Evolutionary conservation across 192 early-diverging fungal species (phyloP).

Genomic region (Rhizoclosmatium sp.): DNA sequence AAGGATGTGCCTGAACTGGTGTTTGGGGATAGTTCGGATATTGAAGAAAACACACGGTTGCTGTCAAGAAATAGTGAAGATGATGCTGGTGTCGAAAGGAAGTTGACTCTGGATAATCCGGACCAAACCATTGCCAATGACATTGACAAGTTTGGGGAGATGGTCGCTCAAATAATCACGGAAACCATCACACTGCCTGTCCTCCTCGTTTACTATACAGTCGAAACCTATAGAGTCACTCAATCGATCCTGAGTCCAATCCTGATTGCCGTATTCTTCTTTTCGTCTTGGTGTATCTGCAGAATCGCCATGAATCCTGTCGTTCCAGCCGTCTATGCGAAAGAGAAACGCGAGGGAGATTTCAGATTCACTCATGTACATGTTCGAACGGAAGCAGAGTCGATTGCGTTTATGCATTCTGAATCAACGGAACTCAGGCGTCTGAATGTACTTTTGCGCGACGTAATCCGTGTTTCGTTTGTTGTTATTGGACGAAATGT

Average conservation of each 20-base stretch:
- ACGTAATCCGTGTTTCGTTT: constrained; percentile 61
- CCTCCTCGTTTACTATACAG: constrained; percentile 82
- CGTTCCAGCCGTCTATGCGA: constrained; percentile 73
- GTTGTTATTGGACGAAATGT: constrained; percentile 60
- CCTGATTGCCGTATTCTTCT: constrained; percentile 79
- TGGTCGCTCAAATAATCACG: constrained; percentile 61
- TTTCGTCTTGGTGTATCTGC: constrained; percentile 71
- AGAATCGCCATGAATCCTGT: constrained; percentile 77
- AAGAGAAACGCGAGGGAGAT: constrained; percentile 83
- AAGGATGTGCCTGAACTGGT: neutral
- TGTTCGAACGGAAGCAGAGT: constrained; percentile 76
- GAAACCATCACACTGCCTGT: constrained; percentile 76
- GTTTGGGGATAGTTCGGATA: neutral
- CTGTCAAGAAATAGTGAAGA: neutral
- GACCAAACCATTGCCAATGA: constrained; percentile 94
- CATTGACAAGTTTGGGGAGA: constrained; percentile 79
- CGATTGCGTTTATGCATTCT: constrained; percentile 83
- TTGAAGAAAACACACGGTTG: neutral
- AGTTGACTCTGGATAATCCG: constrained; percentile 38
- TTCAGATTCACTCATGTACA: constrained; percentile 80
- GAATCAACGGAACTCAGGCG: constrained; percentile 68
- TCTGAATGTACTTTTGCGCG: constrained; percentile 63
- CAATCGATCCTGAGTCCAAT: constrained; percentile 72
- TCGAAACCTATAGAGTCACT: constrained; percentile 69
- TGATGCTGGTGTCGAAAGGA: neutral